Evolutionary conservation across 2,329 filamentous ascomycete species (phyloP).

Genomic region (Talaromyces islandicus): DNA sequence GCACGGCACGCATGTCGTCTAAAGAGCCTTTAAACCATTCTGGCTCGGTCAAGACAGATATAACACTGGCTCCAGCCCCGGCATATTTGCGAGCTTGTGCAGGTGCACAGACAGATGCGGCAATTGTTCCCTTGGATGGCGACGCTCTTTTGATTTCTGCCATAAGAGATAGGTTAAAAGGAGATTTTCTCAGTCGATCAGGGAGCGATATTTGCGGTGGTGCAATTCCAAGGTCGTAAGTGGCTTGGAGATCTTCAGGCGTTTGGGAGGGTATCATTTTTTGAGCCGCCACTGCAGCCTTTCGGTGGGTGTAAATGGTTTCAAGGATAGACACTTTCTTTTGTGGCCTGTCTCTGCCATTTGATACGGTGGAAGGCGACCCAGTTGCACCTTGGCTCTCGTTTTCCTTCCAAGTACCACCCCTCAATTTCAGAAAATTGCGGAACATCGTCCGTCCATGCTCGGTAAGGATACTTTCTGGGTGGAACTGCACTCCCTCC

Average conservation of each 20-base stretch:
- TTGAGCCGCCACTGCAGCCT: constrained; percentile 68
- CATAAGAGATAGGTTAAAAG: constrained; percentile 87
- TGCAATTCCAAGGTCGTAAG: constrained; percentile 76
- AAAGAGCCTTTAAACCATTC: constrained; percentile 99
- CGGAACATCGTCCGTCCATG: constrained; percentile 83
- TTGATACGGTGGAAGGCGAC: constrained; percentile 13
- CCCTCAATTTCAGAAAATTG: constrained; percentile 83
- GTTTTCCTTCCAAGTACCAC: constrained; percentile 87
- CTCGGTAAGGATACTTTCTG: constrained; percentile 91
- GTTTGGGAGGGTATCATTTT: constrained; percentile 81
- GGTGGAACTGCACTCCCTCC: constrained; percentile 96
- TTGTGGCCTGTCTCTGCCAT: constrained; percentile 41
- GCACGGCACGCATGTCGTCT: constrained; percentile 81
- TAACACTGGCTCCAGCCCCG: constrained; percentile 88
- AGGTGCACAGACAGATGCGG: constrained; percentile 78
- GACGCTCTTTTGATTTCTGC: constrained; percentile 96
- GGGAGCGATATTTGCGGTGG: constrained; percentile 79
- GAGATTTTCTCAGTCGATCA: constrained; percentile 70
- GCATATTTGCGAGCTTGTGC: constrained; percentile 89
- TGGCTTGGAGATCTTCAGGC: constrained; percentile 74
- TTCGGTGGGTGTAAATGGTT: constrained; percentile 80
- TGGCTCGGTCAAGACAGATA: constrained; percentile 96
- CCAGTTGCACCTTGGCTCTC: constrained; percentile 29
- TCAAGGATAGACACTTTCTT: constrained; percentile 84
- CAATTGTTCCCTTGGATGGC: constrained; percentile 92